Percentiles rank a stretch among this genome's conserved stretches.
Conservation (phyloP, 257 asterid genomes). For the Sherardia arvensis region DNA sequence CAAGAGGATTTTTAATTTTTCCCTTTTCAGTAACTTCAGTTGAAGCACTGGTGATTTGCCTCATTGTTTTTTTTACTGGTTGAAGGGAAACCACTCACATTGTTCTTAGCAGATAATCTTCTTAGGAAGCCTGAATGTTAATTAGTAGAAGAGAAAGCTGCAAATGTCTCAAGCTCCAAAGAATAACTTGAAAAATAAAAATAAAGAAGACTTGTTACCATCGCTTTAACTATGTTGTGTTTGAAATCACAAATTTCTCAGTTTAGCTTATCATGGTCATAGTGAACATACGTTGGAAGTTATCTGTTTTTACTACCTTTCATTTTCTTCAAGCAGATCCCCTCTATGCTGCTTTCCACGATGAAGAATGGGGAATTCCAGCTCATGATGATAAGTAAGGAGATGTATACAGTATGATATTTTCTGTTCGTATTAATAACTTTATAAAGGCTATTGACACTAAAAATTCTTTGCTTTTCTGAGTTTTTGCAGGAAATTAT, state of each 20-base stretch:
- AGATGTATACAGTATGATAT: background rate
- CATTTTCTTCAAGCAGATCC: slow-evolving; percentile 25
- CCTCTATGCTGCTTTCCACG: slow-evolving; percentile 37
- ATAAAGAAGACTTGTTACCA: background rate
- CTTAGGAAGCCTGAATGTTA: background rate
- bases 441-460: too few relatives aligned
- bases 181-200: too few relatives aligned
- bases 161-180: background rate
- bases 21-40: background rate
- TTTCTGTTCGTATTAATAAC: too few relatives aligned
- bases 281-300: background rate
- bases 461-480: background rate
- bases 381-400: slow-evolving; percentile 36
- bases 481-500: slow-evolving; percentile 26
- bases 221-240: too few relatives aligned
- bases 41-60: background rate
- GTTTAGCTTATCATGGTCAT: background rate
- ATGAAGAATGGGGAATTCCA: slow-evolving; percentile 58
- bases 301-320: slow-evolving; percentile 4
- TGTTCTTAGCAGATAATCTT: too few relatives aligned
- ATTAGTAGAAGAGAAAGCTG: too few relatives aligned
- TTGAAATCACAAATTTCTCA: background rate
- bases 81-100: background rate
- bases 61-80: background rate
- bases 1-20: background rate